Base-by-base conservation (phyloP, 2,329 filamentous ascomycete genomes). In the Fusarium camptoceras region DNA sequence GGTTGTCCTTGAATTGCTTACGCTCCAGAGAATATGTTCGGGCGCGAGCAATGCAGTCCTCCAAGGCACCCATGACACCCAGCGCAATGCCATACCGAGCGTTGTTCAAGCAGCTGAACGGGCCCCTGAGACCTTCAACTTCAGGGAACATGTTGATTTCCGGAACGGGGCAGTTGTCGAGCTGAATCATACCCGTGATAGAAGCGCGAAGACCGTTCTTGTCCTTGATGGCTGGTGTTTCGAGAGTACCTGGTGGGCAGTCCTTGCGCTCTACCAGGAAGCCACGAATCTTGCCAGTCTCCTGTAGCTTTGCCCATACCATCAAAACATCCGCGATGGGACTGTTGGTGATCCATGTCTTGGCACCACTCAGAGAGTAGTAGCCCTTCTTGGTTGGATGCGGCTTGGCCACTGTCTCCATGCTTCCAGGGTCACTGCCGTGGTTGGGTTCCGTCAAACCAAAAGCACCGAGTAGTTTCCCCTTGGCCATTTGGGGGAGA, bases 331-430 rank as follows among this genome's bases (percentile, higher is more conserved):
- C 93, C 3, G 94, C 89, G 74, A 97, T 97, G 6, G 94, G 94
- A 10, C 92, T 95, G 81, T 97, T 97, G 16, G 94, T 97, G 78
- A 97, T 97, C 94, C 94, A 97, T 1, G 94, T 97, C 85, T 97
- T 97, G 51, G 92, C 84, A 3, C 94, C 94, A 47, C 90, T 93
- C 37, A 97, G 82, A 44, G 90, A 87, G 74, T 91, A 92, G 79
- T 94, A 93, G 2, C 94, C 94, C 76, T 92, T 91, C 84, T 94
- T 94, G 10, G 88, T 90, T 8, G 94, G 92, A 78, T 97, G 94
- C 50, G 91, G 90, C 78, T 90, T 93, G n/a, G 94, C 94, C 12
- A 88, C 86, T 8, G 91, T 94, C 85, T 97, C 94, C 93, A 97
- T 95, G 37, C 91, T 93, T 16, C 94, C 94, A 8, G 94, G 94